phyloP scores from a whole-genome alignment of 2,329 filamentous ascomycete genomes.

The Chaetomium olivaceum region DNA sequence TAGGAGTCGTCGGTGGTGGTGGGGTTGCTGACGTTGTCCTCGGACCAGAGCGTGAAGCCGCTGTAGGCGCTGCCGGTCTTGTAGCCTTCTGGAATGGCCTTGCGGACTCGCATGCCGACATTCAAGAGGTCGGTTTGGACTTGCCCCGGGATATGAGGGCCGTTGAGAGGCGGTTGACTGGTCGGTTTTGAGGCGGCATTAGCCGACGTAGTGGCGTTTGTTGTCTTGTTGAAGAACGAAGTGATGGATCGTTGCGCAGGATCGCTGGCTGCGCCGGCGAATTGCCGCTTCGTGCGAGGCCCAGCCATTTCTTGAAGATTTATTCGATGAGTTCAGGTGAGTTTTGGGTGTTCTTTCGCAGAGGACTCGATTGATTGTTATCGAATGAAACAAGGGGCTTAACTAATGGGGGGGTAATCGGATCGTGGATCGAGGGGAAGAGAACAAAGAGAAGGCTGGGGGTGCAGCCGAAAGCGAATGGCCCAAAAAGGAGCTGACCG shows the following conservation, averaged over 20 bases:
- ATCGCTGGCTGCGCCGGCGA: conserved; percentile 60
- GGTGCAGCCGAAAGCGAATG: background rate
- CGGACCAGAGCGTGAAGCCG: conserved; percentile 55
- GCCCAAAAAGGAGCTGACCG: conserved; percentile 1
- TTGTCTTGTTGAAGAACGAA: conserved; percentile 54
- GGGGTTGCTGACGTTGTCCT: conserved; percentile 34
- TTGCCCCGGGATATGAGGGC: conserved; percentile 58
- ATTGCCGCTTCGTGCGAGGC: conserved; percentile 61
- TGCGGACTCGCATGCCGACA: conserved; percentile 93
- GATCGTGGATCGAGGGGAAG: background rate
- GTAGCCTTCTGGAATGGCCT: conserved; percentile 91
- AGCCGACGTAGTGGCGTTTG: conserved; percentile 30
- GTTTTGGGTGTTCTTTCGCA: background rate
- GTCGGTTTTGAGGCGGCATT: conserved; percentile 39
- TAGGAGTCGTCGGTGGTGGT: background rate
- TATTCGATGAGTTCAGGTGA: too few species aligned
- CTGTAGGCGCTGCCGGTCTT: conserved; percentile 64
- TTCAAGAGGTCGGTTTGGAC: conserved; percentile 82
- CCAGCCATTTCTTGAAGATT: conserved; percentile 47
- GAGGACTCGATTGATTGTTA: background rate
- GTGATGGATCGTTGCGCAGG: conserved; percentile 64
- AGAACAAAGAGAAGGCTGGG: conserved; percentile 12
- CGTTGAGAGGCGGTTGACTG: conserved; percentile 33
- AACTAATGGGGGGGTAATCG: background rate
- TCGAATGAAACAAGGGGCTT: background rate